Percentiles rank a stretch among this genome's conserved stretches.
These are phyloP conservation scores for Clitopilus hobsonii DNA, from an alignment of 768 basidiomycete species.

Conservation along the genomic window DNA sequence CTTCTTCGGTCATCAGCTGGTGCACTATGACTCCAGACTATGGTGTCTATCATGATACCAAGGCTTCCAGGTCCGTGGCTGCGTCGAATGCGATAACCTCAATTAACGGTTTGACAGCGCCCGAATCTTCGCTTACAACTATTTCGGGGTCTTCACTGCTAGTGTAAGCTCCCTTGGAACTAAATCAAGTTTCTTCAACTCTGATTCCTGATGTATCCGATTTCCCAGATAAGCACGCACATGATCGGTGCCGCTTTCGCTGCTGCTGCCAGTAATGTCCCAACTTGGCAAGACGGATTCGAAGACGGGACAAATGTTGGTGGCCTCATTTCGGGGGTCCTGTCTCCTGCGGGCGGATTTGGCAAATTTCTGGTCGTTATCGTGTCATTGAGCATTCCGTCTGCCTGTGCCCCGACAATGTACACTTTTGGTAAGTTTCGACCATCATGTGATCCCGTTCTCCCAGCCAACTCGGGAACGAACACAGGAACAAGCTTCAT, in stretches of 20 bases:
- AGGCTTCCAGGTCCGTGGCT: conserved; percentile 22
- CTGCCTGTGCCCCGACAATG: conserved; percentile 72
- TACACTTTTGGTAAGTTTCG: conserved; percentile 56
- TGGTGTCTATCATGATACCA: conserved; percentile 34
- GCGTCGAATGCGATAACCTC: background rate
- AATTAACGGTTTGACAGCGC: conserved; percentile 27
- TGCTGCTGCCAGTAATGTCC: conserved; percentile 48
- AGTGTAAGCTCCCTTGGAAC: no score
- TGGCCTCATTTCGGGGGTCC: conserved; percentile 58
- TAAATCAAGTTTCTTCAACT: conserved; percentile 19
- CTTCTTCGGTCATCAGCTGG: conserved; percentile 35
- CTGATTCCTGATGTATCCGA: no score
- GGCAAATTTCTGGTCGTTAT: conserved; percentile 70
- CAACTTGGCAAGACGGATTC: conserved; percentile 54
- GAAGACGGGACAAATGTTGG: conserved; percentile 50
- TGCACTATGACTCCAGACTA: conserved; percentile 40
- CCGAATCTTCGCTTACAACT: conserved; percentile 60
- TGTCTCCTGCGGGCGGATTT: conserved; percentile 57
- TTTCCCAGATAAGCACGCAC: conserved; percentile 34
- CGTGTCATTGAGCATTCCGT: conserved; percentile 69
- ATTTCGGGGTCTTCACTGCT: conserved; percentile 58
- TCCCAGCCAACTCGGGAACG: background rate
- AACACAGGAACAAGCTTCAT: conserved; percentile 56
- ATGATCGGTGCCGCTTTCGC: conserved; percentile 69
- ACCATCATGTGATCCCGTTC: background rate